A percentile compares a stretch with the other conserved stretches of the same genome.
These are phyloP conservation scores for Pseudogymnoascus sp. DNA, from an alignment of 2,329 filamentous ascomycete genomes.

Conservation along the genomic window DNA sequence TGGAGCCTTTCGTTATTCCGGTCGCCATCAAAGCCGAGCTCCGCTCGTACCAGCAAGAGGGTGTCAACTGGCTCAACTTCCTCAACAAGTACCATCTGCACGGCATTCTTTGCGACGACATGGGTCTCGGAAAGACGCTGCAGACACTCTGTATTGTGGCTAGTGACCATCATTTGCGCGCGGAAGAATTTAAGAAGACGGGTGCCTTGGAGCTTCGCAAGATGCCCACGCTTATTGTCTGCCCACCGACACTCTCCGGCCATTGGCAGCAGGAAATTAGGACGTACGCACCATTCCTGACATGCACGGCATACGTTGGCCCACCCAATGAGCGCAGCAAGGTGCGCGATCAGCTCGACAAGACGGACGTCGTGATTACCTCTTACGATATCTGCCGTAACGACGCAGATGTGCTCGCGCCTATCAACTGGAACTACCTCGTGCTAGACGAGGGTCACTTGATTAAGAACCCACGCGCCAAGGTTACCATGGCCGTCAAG, in stretches of 20 bases:
- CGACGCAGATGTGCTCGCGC: conserved; percentile 74
- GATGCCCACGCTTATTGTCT: conserved; percentile 88
- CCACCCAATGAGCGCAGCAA: conserved; percentile 71
- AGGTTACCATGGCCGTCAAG: conserved; percentile 91
- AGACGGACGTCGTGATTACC: conserved; percentile 89
- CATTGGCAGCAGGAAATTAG: conserved; percentile 99
- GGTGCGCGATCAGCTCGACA: conserved; percentile 58
- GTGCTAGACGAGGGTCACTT: conserved; percentile 95
- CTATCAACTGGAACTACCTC: conserved; percentile 92
- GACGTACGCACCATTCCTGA: conserved; percentile 89
- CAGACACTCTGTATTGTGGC: conserved; percentile 97
- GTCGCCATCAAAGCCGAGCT: conserved; percentile 96
- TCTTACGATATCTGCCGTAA: conserved; percentile 98
- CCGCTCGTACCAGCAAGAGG: conserved; percentile 95
- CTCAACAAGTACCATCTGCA: conserved; percentile 97
- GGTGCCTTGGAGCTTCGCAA: conserved; percentile 67
- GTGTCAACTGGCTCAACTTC: conserved; percentile 97
- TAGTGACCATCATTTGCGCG: conserved; percentile 89
- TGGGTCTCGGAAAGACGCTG: conserved; percentile 95
- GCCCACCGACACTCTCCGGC: conserved; percentile 88
- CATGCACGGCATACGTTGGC: conserved; percentile 83
- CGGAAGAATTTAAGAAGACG: conserved; percentile 81
- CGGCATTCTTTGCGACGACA: conserved; percentile 96
- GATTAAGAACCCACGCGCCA: conserved; percentile 98
- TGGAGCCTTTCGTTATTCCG: conserved; percentile 86